Evolutionary conservation across 352 stramenopile species (phyloP).

Genomic region (Phytopythium chamaehyphon): DNA sequence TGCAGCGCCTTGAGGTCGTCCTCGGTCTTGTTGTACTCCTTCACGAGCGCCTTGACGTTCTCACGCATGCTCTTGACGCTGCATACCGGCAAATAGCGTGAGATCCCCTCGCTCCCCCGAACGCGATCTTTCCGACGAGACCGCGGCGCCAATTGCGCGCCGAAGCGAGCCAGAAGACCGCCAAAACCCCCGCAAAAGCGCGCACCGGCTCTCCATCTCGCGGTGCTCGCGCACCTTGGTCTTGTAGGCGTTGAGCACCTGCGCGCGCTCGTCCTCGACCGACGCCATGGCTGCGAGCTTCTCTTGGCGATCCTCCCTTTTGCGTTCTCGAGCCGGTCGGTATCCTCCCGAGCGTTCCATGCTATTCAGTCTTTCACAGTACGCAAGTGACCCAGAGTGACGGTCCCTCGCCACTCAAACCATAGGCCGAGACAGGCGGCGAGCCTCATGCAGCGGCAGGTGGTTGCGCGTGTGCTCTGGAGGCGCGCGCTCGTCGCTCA

Average conservation of each 20-base stretch:
- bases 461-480: not conserved
- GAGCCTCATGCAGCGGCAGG: conserved; percentile 2
- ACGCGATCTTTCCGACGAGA: conserved; percentile 3
- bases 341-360: conserved; percentile 2
- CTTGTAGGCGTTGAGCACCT: conserved; percentile 94
- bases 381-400: not conserved
- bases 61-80: conserved; percentile 97
- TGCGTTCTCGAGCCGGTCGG: not conserved
- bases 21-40: conserved; percentile 99
- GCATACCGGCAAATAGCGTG: not conserved
- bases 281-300: conserved; percentile 35
- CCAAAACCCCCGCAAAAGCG: conserved; percentile 2
- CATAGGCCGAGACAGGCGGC: not conserved
- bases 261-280: conserved; percentile 84
- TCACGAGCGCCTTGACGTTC: conserved; percentile 94
- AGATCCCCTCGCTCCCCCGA: not conserved
- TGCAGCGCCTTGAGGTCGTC: conserved; percentile 96
- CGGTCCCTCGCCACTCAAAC: not conserved
- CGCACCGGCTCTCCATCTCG: conserved; percentile 92
- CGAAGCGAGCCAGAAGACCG: not conserved
- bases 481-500: not conserved
- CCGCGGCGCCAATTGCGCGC: not conserved
- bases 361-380: not conserved
- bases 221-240: conserved; percentile 96
- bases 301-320: conserved; percentile 2